Percentiles rank a stretch among this genome's conserved stretches.
phyloP scores from a whole-genome alignment of 345 rosid species.

The Eucalyptus tenuipes region DNA sequence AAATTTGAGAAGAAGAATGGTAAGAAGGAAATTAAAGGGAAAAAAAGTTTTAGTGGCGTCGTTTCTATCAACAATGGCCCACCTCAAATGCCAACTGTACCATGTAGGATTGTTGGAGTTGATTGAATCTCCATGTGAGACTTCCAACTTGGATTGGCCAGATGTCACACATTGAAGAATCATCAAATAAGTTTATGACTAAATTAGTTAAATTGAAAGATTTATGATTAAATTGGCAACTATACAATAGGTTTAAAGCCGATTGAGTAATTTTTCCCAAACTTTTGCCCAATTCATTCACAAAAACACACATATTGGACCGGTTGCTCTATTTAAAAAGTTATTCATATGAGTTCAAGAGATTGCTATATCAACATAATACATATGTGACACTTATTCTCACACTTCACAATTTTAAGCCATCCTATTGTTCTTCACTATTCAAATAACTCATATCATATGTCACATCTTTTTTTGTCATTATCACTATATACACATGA shows the following conservation, averaged over 20 bases:
- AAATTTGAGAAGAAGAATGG: no score
- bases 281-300: background rate
- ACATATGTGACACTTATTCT: background rate
- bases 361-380: background rate
- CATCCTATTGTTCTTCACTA: background rate
- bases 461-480: background rate
- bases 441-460: background rate
- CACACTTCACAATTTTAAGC: background rate
- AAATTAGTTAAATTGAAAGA: background rate
- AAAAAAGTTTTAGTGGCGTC: no score
- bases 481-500: background rate
- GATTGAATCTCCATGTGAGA: background rate
- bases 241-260: background rate
- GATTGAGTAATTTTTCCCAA: background rate
- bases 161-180: background rate
- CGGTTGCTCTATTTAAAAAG: background rate
- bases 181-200: background rate
- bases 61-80: background rate
- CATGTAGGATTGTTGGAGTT: background rate
- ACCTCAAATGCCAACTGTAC: background rate
- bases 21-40: no score
- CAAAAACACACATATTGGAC: background rate
- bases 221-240: background rate
- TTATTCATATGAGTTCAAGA: background rate
- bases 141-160: no score